Evolutionary conservation across 495 filamentous ascomycete genomes (phyloP).

Genomic region (Daldinia vernicosa): DNA sequence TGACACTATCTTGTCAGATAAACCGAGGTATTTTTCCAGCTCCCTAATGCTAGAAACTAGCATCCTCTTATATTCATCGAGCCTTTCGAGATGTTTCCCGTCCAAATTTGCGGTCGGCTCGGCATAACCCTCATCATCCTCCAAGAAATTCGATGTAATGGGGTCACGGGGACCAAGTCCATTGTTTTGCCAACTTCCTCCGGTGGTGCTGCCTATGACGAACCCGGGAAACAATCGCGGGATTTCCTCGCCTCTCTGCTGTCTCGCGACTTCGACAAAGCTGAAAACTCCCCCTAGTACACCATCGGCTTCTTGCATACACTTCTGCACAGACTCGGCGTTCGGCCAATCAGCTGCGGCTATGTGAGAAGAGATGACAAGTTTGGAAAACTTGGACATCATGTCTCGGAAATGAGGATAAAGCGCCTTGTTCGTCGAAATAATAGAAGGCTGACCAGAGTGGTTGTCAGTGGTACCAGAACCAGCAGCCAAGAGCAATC

Average conservation of each 20-base stretch:
- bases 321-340: slow-evolving; percentile 89
- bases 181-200: slow-evolving; percentile 95
- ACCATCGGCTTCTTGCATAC: slow-evolving; percentile 93
- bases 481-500: slow-evolving; percentile 90
- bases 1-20: slow-evolving; percentile 80
- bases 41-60: slow-evolving; percentile 83
- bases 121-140: slow-evolving; percentile 79
- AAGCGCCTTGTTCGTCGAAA: slow-evolving; percentile 93
- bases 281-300: slow-evolving; percentile 92
- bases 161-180: slow-evolving; percentile 74
- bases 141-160: slow-evolving; percentile 78
- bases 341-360: slow-evolving; percentile 92
- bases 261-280: slow-evolving; percentile 92
- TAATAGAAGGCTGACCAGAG: slow-evolving; percentile 98
- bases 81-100: slow-evolving; percentile 74
- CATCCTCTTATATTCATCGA: slow-evolving; percentile 84
- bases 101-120: slow-evolving; percentile 81
- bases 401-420: slow-evolving; percentile 98
- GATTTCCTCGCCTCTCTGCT: slow-evolving; percentile 89
- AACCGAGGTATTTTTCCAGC: slow-evolving; percentile 81
- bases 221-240: slow-evolving; percentile 92
- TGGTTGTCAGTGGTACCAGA: slow-evolving; percentile 98
- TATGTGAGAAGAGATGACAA: slow-evolving; percentile 98
- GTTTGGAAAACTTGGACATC: slow-evolving; percentile 99
- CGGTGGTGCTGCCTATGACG: slow-evolving; percentile 78